phyloP scores from a whole-genome alignment of 2,329 filamentous ascomycete genomes.

The Aspergillus pseudoterreus region DNA sequence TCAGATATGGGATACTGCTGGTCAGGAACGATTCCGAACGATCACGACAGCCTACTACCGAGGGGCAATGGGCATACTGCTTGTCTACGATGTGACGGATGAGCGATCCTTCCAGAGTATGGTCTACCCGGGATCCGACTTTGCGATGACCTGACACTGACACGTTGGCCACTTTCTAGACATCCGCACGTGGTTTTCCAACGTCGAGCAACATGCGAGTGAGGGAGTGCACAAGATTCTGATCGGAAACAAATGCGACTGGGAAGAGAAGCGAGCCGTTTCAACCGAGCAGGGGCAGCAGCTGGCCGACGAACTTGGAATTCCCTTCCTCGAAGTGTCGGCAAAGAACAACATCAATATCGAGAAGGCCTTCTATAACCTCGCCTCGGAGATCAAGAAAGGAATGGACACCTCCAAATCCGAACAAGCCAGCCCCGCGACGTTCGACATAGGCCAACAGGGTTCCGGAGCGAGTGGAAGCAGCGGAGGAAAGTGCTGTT shows the following conservation, averaged over 20 bases:
- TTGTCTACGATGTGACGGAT: conserved; percentile 98
- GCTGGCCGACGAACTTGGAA: conserved; percentile 90
- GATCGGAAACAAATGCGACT: conserved; percentile 99
- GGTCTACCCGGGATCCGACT: conserved; percentile 28
- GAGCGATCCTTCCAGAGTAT: conserved; percentile 92
- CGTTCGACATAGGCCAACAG: conserved; percentile 66
- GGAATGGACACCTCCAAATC: conserved; percentile 87
- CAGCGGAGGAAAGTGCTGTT: conserved; percentile 73
- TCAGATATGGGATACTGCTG: conserved; percentile 99
- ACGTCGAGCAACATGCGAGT: conserved; percentile 96
- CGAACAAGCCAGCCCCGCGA: conserved; percentile 57
- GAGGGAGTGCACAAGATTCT: conserved; percentile 99
- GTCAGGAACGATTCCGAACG: conserved; percentile 96
- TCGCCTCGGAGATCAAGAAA: conserved; percentile 98
- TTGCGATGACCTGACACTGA: conserved; percentile 8
- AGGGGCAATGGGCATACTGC: conserved; percentile 94
- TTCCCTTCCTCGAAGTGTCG: conserved; percentile 97
- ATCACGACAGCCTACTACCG: conserved; percentile 99
- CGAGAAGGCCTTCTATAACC: conserved; percentile 94
- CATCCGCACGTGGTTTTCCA: conserved; percentile 99
- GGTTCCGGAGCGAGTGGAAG: conserved; percentile 50
- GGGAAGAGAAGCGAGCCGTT: conserved; percentile 97
- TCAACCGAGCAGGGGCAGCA: conserved; percentile 90
- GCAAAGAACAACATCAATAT: conserved; percentile 99
- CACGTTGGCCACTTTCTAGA: conserved; percentile 53